Evolutionary conservation across 139 green algal species (phyloP).

Genomic region (Tetratostichococcus sp.): DNA sequence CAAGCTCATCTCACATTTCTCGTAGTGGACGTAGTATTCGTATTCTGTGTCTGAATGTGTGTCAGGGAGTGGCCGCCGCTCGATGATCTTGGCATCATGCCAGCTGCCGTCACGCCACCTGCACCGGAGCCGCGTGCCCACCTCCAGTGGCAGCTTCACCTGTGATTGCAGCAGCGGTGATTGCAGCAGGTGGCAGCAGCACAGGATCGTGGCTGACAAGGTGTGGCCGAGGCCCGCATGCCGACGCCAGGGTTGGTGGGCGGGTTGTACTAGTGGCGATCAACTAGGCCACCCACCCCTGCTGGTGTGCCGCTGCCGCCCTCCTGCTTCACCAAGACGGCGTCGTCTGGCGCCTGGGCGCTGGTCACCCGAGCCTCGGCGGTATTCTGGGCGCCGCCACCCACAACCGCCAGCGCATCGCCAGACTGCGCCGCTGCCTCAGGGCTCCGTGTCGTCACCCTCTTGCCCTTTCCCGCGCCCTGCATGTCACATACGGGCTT

Average conservation of each 20-base stretch:
- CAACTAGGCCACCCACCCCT: neutral
- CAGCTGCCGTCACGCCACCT: constrained; percentile 75
- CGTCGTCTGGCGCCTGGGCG: neutral
- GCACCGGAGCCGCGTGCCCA: constrained; percentile 70
- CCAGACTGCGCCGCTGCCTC: neutral
- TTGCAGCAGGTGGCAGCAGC: neutral
- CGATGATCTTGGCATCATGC: constrained; percentile 78
- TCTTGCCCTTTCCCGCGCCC: constrained; percentile 36
- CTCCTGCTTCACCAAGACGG: neutral
- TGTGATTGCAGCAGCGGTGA: constrained; percentile 12
- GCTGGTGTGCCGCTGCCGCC: neutral
- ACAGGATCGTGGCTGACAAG: neutral
- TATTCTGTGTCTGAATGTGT: constrained; percentile 32
- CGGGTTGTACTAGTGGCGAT: no score
- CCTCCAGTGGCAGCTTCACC: constrained; percentile 80
- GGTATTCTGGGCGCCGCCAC: neutral
- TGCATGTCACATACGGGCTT: neutral
- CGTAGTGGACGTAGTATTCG: constrained; percentile 98
- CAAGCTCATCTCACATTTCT: constrained; percentile 27
- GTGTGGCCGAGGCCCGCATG: neutral
- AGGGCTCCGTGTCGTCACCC: constrained; percentile 16
- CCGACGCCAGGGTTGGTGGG: no score
- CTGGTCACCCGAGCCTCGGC: neutral
- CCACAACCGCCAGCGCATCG: neutral
- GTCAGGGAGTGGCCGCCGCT: constrained; percentile 50